Conservation (phyloP, 768 basidiomycete genomes). For the Podaxis mareebaensis region DNA sequence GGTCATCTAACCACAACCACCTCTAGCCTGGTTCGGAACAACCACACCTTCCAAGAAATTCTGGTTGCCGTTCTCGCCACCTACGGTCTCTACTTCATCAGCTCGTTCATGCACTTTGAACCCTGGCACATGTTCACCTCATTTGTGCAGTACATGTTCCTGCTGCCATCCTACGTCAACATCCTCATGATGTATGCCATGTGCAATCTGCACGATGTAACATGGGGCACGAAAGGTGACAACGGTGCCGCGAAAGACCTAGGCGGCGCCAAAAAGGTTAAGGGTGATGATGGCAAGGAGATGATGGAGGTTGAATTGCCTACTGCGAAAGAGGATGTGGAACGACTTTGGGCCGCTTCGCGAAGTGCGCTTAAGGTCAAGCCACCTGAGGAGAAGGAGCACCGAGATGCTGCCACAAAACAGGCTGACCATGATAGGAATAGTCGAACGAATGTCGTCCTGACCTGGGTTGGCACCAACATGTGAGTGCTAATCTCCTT, state of each 20-base stretch:
- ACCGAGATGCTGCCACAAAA: constrained; percentile 86
- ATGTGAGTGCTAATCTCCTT: constrained; percentile 50
- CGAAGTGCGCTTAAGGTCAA: constrained; percentile 67
- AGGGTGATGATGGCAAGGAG: constrained; percentile 82
- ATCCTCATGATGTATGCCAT: constrained; percentile 95
- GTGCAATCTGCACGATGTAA: constrained; percentile 90
- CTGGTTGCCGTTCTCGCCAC: constrained; percentile 77
- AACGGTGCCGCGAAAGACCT: constrained; percentile 87
- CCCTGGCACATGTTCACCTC: constrained; percentile 98
- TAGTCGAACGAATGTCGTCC: constrained; percentile 82
- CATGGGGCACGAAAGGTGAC: constrained; percentile 93
- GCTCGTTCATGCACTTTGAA: constrained; percentile 87
- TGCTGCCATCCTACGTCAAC: constrained; percentile 76
- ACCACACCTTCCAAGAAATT: constrained; percentile 79
- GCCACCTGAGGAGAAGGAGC: constrained; percentile 73
- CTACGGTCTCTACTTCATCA: constrained; percentile 82
- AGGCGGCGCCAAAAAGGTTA: constrained; percentile 87
- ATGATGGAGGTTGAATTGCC: constrained; percentile 86
- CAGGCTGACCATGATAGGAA: constrained; percentile 85
- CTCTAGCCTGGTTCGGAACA: constrained; percentile 58
- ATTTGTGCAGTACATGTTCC: constrained; percentile 90
- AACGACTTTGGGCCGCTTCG: constrained; percentile 82
- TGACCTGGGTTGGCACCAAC: constrained; percentile 83
- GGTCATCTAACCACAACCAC: neutral
- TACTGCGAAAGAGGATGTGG: constrained; percentile 83